Evolutionary conservation across 495 filamentous ascomycete species (phyloP), one percentile per base, ranked within the genome.

Genomic region (Penicillium salamii): DNA sequence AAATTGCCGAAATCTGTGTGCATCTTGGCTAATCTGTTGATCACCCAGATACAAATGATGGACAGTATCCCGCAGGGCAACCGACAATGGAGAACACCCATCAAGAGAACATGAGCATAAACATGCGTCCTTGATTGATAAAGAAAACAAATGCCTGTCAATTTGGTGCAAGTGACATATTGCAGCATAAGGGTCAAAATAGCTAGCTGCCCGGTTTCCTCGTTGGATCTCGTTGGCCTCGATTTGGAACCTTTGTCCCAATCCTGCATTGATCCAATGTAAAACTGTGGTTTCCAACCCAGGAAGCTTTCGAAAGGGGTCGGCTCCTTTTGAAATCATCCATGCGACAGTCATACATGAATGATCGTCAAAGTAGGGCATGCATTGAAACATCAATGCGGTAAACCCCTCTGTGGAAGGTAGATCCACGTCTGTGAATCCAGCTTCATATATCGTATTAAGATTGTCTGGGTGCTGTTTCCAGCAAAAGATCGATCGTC

Each of bases 51-150:
- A 23, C 6, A 49, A 31, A 13, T 1, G 2, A 32, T 1, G 3
- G 14, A 41, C 23, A 8, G 19, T 21, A 7, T 5, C 7, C 18
- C 46, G 46, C 9, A 50, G 3, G 21, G 26, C 15, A n/a, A 34
- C 24, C 23, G 46, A 50, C 2, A 50, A 39, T 42, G 46, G 36
- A 23, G 46, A 32, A 19, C 46, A 50, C 4, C 46, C 46, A 42
- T 28, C 46, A 42, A 29, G 2, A 35, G 46, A 50, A 14, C 46
- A 50, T 13, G 46, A 23, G 18, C 46, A 50, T 15, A 9, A 17
- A 35, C 46, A 50, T 3, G n/a, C 4, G 15, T 50, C 46, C 23
- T 8, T 26, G 23, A 8, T 50, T 39, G 45, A 4, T 31, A 11
- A 48, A 23, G 7, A 26, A 26, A 26, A 8, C 23, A 26, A 26